Conservation (phyloP, 108 stramenopile genomes). For the Nitzschia sp. region DNA sequence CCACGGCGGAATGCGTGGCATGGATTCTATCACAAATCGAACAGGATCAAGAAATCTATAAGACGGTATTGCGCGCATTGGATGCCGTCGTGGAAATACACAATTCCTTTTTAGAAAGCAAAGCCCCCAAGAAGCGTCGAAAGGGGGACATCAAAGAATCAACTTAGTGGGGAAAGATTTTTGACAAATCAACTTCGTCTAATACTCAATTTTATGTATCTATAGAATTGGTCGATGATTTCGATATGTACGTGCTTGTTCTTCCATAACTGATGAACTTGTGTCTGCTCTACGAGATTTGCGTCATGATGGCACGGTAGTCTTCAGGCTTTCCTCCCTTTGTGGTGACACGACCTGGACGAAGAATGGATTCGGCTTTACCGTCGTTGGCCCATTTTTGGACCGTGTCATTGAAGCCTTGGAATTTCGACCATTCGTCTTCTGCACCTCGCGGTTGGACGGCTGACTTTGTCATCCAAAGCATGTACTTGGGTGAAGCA, state of each 20-base stretch:
- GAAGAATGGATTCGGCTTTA: background rate
- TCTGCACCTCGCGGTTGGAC: slow-evolving; percentile 1
- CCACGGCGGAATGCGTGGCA: slow-evolving; percentile 77
- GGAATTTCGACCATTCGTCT: slow-evolving; percentile 7
- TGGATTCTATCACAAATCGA: slow-evolving; percentile 62
- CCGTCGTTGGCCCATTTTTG: background rate
- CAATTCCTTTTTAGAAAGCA: slow-evolving; percentile 39
- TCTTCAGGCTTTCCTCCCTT: background rate
- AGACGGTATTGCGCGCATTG: slow-evolving; percentile 59
- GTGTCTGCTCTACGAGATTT: too few relatives aligned
- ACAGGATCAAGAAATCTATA: slow-evolving; percentile 35
- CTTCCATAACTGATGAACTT: too few relatives aligned
- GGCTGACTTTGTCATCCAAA: slow-evolving; percentile 17
- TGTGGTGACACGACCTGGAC: background rate
- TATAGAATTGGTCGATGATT: too few relatives aligned
- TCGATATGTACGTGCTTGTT: too few relatives aligned
- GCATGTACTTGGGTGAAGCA: background rate
- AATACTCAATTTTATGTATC: too few relatives aligned
- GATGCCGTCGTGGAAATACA: slow-evolving; percentile 73
- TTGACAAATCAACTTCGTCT: too few relatives aligned
- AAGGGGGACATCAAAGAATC: background rate
- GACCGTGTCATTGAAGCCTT: background rate
- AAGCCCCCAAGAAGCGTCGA: background rate
- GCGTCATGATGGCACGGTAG: slow-evolving; percentile 4
- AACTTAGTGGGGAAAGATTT: too few relatives aligned